phyloP scores from a whole-genome alignment of 768 basidiomycete genomes.

The Pisolithus tinctorius region DNA sequence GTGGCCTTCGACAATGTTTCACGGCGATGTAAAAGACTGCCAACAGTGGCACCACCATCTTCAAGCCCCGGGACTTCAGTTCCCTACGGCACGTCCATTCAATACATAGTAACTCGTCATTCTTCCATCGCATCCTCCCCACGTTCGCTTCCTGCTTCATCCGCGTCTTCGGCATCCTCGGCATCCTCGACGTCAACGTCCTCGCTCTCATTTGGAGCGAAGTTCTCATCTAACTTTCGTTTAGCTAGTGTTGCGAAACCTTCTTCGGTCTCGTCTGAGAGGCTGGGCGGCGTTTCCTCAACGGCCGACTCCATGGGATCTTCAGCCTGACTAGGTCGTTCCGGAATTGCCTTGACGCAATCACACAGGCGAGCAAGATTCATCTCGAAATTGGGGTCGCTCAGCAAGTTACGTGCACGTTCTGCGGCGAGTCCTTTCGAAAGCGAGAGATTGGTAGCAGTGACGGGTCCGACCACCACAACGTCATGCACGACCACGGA shows the following conservation, averaged over 20 bases:
- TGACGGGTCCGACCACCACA: slow-evolving; percentile 53
- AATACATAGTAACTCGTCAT: not conserved
- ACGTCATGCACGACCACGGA: slow-evolving; percentile 54
- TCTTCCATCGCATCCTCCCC: slow-evolving; percentile 14
- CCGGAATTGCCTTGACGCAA: slow-evolving; percentile 23
- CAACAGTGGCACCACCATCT: slow-evolving; percentile 27
- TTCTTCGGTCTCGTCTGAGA: slow-evolving; percentile 41
- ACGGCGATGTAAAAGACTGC: slow-evolving; percentile 24
- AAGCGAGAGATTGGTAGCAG: slow-evolving; percentile 49
- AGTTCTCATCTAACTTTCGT: slow-evolving; percentile 24
- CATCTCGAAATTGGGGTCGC: slow-evolving; percentile 39
- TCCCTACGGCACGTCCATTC: slow-evolving; percentile 1
- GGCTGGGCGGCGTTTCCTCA: slow-evolving; percentile 16
- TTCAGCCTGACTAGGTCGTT: slow-evolving; percentile 10
- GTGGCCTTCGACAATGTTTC: slow-evolving; percentile 27
- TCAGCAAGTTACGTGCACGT: slow-evolving; percentile 47
- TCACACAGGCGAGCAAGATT: slow-evolving; percentile 38
- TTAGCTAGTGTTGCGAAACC: slow-evolving; percentile 43
- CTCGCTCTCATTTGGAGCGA: slow-evolving; percentile 3
- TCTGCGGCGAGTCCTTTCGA: slow-evolving; percentile 67
- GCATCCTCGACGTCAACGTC: not conserved
- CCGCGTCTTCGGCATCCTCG: slow-evolving; percentile 7
- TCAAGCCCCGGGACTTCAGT: slow-evolving; percentile 1
- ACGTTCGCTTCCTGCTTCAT: slow-evolving; percentile 10
- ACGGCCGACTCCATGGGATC: slow-evolving; percentile 7